Base-by-base conservation (phyloP, 2,329 filamentous ascomycete species). In the Rhytidhysteron rufulum region DNA sequence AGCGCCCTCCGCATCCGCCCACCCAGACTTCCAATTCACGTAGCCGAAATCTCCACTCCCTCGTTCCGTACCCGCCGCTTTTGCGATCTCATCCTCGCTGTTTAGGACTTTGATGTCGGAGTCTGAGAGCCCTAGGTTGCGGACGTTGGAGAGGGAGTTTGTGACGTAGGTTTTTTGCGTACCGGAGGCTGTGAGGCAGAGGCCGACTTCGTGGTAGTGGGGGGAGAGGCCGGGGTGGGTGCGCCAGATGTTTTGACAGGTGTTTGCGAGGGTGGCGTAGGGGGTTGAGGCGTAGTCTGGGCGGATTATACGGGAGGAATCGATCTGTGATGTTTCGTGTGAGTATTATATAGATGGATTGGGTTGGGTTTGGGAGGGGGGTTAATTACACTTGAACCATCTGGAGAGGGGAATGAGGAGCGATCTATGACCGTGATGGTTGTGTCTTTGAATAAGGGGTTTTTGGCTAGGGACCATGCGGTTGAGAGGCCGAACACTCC, bases 201-300 rank as follows among this genome's bases (percentile, higher is more conserved):
- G 70, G 0, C 87, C 87, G 27, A 72, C 75, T 65, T 93, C 82
- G 4, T 73, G 73, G 63, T 91, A 93, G 21, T 85, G 75, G 17
- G 81, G 81, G 25, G 80, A 70, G 9, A 75, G 77, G 40, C 82
- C 84, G 36, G 72, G 78, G 53, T 76, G 78, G 53, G 74, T 74
- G 53, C 84, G 79, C 86, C 82, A 93, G 57, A 77, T 71, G 15
- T 73, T 65, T 55, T 87, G 85, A 2, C 89, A 88, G 25, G 79
- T 71, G 15, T 79, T 74, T 16, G 84, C 88, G 33, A 97, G 79
- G 13, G 73, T 69, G 5, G 88, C 79, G 66, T 97, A 97, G 17
- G 82, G 78, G 0, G 79, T 70, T 57, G 91, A 82, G 4, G 86
- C 83, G 59, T 97, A 97, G 72, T 97, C 91, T 27, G 83, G 75